A percentile compares a stretch with the other conserved stretches of the same genome.
Evolutionary conservation across 129 eudicot genomes (phyloP).

Genomic region (Gnaphalium uliginosum): DNA sequence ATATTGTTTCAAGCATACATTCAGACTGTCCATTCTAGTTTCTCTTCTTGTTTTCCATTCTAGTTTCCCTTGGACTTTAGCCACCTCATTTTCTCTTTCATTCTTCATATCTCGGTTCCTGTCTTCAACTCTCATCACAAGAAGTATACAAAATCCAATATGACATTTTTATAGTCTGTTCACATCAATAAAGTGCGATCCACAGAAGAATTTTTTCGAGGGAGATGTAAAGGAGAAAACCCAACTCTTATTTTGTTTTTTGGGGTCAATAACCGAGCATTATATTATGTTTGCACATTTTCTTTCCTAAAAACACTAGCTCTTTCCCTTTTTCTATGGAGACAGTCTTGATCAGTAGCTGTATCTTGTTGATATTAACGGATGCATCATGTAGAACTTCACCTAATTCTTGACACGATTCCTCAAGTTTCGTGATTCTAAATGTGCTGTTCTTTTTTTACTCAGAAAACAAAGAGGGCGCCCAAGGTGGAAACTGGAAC

Average conservation of each 20-base stretch:
- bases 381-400: slow-evolving; percentile 1
- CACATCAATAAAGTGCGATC: neutral
- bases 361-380: neutral
- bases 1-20: too few species aligned
- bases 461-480: slow-evolving; percentile 83
- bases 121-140: neutral
- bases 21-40: neutral
- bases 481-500: slow-evolving; percentile 97
- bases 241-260: too few species aligned
- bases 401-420: slow-evolving; percentile 5
- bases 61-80: neutral
- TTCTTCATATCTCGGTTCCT: too few species aligned
- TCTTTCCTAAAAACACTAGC: too few species aligned
- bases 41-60: neutral
- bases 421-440: slow-evolving; percentile 3
- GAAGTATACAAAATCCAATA: neutral
- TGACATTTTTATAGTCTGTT: neutral
- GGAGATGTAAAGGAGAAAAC: too few species aligned
- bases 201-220: neutral
- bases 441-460: slow-evolving; percentile 6
- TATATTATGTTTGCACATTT: too few species aligned
- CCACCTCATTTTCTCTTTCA: neutral
- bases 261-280: too few species aligned
- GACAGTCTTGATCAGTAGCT: too few species aligned
- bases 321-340: too few species aligned